These are phyloP conservation scores for Carex parvula DNA, from an alignment of 176 grass and related monocot genomes.

Conservation along the genomic window DNA sequence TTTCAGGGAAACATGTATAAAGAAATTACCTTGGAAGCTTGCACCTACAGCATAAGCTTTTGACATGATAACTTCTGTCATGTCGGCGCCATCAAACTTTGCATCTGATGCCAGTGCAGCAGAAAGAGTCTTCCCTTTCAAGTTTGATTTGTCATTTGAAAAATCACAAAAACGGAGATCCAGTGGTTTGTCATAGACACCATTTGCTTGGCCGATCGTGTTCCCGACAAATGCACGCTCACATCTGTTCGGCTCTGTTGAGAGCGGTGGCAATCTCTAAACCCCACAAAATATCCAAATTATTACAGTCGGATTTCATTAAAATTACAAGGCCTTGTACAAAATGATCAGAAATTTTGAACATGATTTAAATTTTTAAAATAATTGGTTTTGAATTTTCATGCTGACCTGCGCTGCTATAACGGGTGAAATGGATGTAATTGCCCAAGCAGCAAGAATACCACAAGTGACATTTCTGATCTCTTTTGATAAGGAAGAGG, in stretches of 20 bases:
- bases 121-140: constrained; percentile 85
- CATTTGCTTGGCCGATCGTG: constrained; percentile 94
- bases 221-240: constrained; percentile 90
- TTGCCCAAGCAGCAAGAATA: constrained; percentile 65
- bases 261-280: constrained; percentile 85
- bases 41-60: constrained; percentile 94
- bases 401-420: constrained; percentile 68
- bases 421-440: constrained; percentile 57
- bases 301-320: background rate
- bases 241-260: constrained; percentile 76
- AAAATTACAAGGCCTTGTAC: no score
- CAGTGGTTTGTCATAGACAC: constrained; percentile 90
- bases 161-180: constrained; percentile 90
- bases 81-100: constrained; percentile 85
- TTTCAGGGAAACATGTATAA: background rate
- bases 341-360: no score
- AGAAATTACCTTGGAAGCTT: constrained; percentile 74
- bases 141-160: constrained; percentile 61
- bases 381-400: background rate
- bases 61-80: constrained; percentile 94
- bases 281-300: constrained; percentile 20
- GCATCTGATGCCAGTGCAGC: constrained; percentile 70
- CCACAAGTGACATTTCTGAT: constrained; percentile 69
- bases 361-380: background rate
- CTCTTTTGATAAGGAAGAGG: constrained; percentile 25